Evolutionary conservation across 768 basidiomycete genomes (phyloP).

Genomic region (Crucibulum laeve): DNA sequence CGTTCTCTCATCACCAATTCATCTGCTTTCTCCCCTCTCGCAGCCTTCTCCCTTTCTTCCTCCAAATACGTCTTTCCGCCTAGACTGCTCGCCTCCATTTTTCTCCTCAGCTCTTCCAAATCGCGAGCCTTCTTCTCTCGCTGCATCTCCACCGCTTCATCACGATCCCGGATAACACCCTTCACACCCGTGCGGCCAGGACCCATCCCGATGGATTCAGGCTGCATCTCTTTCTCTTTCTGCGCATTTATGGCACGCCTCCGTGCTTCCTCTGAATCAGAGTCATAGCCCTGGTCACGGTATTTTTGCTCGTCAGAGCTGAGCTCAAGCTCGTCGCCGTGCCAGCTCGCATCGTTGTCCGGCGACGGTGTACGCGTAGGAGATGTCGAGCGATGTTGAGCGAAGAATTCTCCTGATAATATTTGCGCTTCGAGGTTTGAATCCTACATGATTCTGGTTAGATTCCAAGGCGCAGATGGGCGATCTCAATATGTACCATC

Average conservation of each 20-base stretch:
- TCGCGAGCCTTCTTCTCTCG: slow-evolving; percentile 51
- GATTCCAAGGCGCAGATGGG: background rate
- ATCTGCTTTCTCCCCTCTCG: slow-evolving; percentile 40
- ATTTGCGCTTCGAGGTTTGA: slow-evolving; percentile 66
- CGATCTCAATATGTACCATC: background rate
- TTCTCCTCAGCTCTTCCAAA: slow-evolving; percentile 43
- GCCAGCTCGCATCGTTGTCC: slow-evolving; percentile 44
- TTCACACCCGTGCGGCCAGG: slow-evolving; percentile 87
- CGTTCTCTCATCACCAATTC: slow-evolving; percentile 40
- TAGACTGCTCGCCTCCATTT: slow-evolving; percentile 62
- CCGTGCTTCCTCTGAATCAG: slow-evolving; percentile 37
- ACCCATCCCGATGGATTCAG: slow-evolving; percentile 76
- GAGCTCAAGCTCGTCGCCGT: slow-evolving; percentile 39
- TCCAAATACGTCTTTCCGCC: slow-evolving; percentile 74
- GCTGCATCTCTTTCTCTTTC: slow-evolving; percentile 19
- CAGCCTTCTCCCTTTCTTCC: slow-evolving; percentile 60
- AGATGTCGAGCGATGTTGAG: slow-evolving; percentile 49
- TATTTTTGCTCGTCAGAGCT: slow-evolving; percentile 30
- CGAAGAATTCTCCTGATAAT: slow-evolving; percentile 75
- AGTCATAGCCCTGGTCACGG: slow-evolving; percentile 35
- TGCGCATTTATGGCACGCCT: slow-evolving; percentile 28
- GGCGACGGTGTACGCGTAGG: slow-evolving; percentile 63
- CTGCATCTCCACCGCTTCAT: slow-evolving; percentile 58
- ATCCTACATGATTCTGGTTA: slow-evolving; percentile 10
- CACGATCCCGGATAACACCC: slow-evolving; percentile 78